Evolutionary conservation across 192 early-diverging fungal species (phyloP).

Genomic region (Pilaira anomala): DNA sequence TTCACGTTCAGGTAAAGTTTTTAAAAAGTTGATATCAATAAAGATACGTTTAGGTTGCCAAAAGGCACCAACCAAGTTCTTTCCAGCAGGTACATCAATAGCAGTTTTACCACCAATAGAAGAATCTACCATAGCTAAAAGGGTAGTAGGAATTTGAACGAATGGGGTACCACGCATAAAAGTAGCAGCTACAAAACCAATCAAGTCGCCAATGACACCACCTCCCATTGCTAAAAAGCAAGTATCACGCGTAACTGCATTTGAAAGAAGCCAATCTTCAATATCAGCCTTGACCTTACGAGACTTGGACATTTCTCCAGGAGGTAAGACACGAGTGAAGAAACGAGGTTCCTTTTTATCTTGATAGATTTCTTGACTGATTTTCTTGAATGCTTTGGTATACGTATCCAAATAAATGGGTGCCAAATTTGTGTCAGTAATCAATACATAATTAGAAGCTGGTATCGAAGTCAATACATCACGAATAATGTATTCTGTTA

Average conservation of each 20-base stretch:
- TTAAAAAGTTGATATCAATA: slow-evolving; percentile 84
- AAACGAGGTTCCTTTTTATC: slow-evolving; percentile 48
- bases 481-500: slow-evolving; percentile 67
- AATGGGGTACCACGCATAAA: slow-evolving; percentile 97
- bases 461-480: slow-evolving; percentile 71
- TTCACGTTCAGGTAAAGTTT: slow-evolving; percentile 85
- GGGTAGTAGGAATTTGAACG: slow-evolving; percentile 92
- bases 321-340: slow-evolving; percentile 74
- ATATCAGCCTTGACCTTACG: slow-evolving; percentile 80
- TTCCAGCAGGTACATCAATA: slow-evolving; percentile 92
- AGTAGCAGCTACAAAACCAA: slow-evolving; percentile 95
- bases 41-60: slow-evolving; percentile 93
- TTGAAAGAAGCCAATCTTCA: slow-evolving; percentile 86
- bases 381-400: slow-evolving; percentile 48
- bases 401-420: slow-evolving; percentile 68
- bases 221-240: slow-evolving; percentile 92
- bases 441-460: slow-evolving; percentile 86
- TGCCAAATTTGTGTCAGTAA: slow-evolving; percentile 85
- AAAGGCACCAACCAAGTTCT: slow-evolving; percentile 95
- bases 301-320: slow-evolving; percentile 89
- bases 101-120: slow-evolving; percentile 97
- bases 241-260: slow-evolving; percentile 89
- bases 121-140: slow-evolving; percentile 97
- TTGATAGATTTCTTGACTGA: slow-evolving; percentile 26
- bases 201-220: slow-evolving; percentile 95